These are phyloP conservation scores for Phytophthora podocarpi DNA, from an alignment of 352 stramenopile genomes.

Conservation along the genomic window DNA sequence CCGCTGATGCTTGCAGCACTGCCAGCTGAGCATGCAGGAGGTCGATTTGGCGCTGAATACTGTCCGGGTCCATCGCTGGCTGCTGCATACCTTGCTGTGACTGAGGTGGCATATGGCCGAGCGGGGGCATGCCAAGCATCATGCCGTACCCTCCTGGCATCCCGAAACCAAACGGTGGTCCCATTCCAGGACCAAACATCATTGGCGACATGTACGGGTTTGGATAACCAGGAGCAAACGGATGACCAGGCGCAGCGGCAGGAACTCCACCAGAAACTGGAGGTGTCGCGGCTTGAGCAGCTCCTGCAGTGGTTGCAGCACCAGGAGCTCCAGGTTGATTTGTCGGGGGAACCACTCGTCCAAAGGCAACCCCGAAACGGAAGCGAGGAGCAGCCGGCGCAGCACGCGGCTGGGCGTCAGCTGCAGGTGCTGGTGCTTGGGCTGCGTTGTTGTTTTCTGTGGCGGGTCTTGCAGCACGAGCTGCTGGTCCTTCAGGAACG, in stretches of 20 bases:
- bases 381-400: constrained; percentile 34
- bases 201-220: constrained; percentile 63
- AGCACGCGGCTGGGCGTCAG: constrained; percentile 15
- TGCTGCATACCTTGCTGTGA: constrained; percentile 28
- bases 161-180: constrained; percentile 54
- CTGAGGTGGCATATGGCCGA: constrained; percentile 26
- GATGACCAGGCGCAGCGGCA: constrained; percentile 32
- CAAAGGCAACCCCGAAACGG: constrained; percentile 36
- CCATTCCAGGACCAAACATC: constrained; percentile 59
- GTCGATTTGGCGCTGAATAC: constrained; percentile 61
- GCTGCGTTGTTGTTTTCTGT: constrained; percentile 26
- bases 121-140: constrained; percentile 47
- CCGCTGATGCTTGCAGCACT: constrained; percentile 47
- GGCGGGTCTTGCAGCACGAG: constrained; percentile 26
- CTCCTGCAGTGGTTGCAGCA: constrained; percentile 1
- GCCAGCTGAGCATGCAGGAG: constrained; percentile 54
- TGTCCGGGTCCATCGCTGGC: constrained; percentile 45
- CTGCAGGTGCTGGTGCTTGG: constrained; percentile 11
- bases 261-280: constrained; percentile 11
- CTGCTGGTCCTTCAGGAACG: constrained; percentile 30
- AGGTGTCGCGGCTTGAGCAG: constrained; percentile 12
- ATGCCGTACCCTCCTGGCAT: constrained; percentile 64
- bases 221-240: constrained; percentile 49
- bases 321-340: constrained; percentile 20
- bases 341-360: constrained; percentile 23